Percentiles rank a stretch among this genome's conserved stretches.
phyloP scores from a whole-genome alignment of 2,329 filamentous ascomycete species.

The Capronia americana region DNA sequence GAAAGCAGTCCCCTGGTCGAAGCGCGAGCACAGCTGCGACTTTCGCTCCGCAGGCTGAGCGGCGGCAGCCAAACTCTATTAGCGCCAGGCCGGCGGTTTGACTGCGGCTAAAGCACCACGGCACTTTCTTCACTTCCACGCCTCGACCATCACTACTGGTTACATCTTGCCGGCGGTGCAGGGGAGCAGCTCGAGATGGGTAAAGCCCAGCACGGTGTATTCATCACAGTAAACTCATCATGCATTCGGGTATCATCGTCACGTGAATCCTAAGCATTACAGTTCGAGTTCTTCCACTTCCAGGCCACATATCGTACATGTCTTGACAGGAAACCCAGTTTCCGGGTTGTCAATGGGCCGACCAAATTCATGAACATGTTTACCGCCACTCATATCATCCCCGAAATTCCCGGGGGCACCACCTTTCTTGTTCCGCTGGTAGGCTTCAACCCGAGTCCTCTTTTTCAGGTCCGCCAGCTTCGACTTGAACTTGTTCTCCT shows the following conservation, averaged over 20 bases:
- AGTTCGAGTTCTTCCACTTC: conserved; percentile 71
- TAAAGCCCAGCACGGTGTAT: not conserved
- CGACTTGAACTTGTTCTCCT: conserved; percentile 88
- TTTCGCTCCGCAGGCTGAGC: conserved; percentile 18
- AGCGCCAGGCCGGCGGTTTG: conserved; percentile 20
- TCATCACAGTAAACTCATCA: not conserved
- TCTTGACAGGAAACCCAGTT: conserved; percentile 71
- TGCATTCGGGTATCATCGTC: conserved; percentile 11
- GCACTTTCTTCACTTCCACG: not conserved
- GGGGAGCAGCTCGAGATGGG: not conserved
- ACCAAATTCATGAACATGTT: conserved; percentile 89
- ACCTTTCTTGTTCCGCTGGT: conserved; percentile 70
- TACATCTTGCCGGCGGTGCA: not conserved
- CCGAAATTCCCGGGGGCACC: conserved; percentile 69
- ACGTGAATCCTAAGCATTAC: conserved; percentile 42
- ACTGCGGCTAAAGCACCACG: conserved; percentile 11
- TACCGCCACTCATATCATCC: conserved; percentile 71
- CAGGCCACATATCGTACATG: conserved; percentile 69
- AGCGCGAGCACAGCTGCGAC: conserved; percentile 23
- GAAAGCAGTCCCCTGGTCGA: conserved; percentile 17
- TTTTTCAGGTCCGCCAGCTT: conserved; percentile 92
- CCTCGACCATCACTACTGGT: not conserved
- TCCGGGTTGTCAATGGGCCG: conserved; percentile 63
- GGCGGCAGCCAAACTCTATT: conserved; percentile 12
- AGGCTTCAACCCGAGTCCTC: conserved; percentile 88